A percentile compares a stretch with the other conserved stretches of the same genome.
Conservation (phyloP, 805 yeast species). For the Cyberlindnera euphorbiiphila region DNA sequence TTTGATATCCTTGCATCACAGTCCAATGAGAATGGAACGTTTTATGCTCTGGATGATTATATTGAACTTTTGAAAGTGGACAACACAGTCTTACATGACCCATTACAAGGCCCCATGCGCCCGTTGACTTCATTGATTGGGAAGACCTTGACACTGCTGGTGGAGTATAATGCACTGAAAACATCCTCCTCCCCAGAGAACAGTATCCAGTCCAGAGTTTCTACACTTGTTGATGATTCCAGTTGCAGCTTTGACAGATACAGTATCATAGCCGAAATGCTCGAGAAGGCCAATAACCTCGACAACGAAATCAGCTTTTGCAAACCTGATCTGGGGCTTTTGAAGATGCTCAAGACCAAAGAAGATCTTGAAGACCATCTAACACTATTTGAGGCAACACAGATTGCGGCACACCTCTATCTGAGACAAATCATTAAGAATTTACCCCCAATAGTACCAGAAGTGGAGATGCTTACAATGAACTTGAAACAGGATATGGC, state of each 20-base stretch:
- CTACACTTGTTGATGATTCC: constrained; percentile 2
- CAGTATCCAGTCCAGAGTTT: constrained; percentile 1
- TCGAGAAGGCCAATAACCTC: constrained; percentile 30
- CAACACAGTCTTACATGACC: constrained; percentile 37
- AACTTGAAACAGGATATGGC: constrained; percentile 49
- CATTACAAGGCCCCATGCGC: constrained; percentile 69
- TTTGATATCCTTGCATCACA: constrained; percentile 26
- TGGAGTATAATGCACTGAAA: constrained; percentile 13
- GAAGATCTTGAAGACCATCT: constrained; percentile 53
- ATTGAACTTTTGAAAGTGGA: constrained; percentile 7
- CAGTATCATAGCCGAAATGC: constrained; percentile 16
- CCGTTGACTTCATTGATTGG: constrained; percentile 61
- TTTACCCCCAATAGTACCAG: constrained; percentile 48
- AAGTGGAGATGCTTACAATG: constrained; percentile 46
- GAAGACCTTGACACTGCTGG: constrained; percentile 14
- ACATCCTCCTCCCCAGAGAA: constrained; percentile 5
- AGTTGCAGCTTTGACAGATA: constrained; percentile 20
- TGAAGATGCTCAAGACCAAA: constrained; percentile 26
- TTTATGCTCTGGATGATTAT: constrained; percentile 24
- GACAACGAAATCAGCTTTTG: constrained; percentile 41
- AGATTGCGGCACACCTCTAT: constrained; percentile 49
- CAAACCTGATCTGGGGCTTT: constrained; percentile 43
- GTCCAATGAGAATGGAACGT: constrained; percentile 29
- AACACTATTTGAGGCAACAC: constrained; percentile 56
- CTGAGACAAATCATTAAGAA: constrained; percentile 49